Percentiles rank a stretch among this genome's conserved stretches.
Conservation (phyloP, 305 asterid species). For the Striga hermonthica region DNA sequence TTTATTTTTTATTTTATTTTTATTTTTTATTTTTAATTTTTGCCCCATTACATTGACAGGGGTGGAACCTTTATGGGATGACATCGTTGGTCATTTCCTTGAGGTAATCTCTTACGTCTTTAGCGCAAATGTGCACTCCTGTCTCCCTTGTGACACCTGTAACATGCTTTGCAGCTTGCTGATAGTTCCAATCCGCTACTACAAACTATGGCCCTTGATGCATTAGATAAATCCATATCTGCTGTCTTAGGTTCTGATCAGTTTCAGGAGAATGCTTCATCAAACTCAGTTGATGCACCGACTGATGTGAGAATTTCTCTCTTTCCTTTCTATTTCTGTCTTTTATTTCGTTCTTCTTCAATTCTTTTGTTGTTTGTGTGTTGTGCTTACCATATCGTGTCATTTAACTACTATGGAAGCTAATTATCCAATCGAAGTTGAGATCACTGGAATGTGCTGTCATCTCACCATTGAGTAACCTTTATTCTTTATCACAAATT, state of each 20-base stretch:
- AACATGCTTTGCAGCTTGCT: conserved; percentile 70
- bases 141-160: conserved; percentile 28
- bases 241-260: conserved; percentile 88
- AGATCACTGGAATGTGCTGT: conserved; percentile 83
- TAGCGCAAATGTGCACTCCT: conserved; percentile 22
- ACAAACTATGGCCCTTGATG: conserved; percentile 77
- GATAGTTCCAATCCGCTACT: conserved; percentile 68
- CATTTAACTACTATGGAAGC: conserved; percentile 42
- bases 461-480: conserved; percentile 73
- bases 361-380: conserved; percentile 24
- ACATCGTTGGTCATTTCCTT: conserved; percentile 75
- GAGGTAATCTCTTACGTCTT: conserved; percentile 53
- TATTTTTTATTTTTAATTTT: conserved; percentile 32
- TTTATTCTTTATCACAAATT: conserved; percentile 69
- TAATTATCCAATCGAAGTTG: conserved; percentile 47
- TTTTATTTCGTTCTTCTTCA: background rate
- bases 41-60: conserved; percentile 51
- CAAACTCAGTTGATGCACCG: conserved; percentile 43
- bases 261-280: conserved; percentile 52
- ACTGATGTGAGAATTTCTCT: conserved; percentile 49
- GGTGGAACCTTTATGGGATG: conserved; percentile 92
- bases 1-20: too few relatives aligned
- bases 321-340: conserved; percentile 20
- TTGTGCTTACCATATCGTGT: conserved; percentile 24
- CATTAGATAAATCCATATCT: conserved; percentile 87